Evolutionary conservation across 345 rosid species (phyloP).

Genomic region (Ricinus communis): DNA sequence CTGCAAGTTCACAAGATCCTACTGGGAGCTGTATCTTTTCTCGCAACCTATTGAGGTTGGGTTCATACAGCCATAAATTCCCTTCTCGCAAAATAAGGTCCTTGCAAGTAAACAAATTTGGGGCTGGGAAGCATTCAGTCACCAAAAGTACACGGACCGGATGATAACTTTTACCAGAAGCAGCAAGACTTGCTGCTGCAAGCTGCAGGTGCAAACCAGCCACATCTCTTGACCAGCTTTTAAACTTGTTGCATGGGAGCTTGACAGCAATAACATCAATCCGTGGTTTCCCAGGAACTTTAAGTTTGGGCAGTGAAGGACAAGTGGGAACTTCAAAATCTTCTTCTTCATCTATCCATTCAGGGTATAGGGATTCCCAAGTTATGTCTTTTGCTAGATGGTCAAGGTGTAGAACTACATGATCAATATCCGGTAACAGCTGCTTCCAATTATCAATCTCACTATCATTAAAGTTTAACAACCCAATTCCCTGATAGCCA

Average conservation of each 20-base stretch:
- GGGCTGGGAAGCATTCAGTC: constrained; percentile 71
- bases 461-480: constrained; percentile 60
- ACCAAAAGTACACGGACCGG: constrained; percentile 64
- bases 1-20: constrained; percentile 89
- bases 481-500: constrained; percentile 65
- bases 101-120: constrained; percentile 80
- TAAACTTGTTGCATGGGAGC: constrained; percentile 70
- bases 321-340: constrained; percentile 78
- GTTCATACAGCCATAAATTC: constrained; percentile 74
- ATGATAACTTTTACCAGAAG: constrained; percentile 71
- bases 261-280: constrained; percentile 68
- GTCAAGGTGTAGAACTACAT: constrained; percentile 54
- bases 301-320: constrained; percentile 68
- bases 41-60: constrained; percentile 56
- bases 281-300: constrained; percentile 70
- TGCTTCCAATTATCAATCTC: constrained; percentile 64
- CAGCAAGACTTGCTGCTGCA: constrained; percentile 73
- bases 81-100: constrained; percentile 59
- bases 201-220: constrained; percentile 86
- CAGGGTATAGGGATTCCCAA: constrained; percentile 85
- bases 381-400: constrained; percentile 43
- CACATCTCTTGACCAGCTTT: constrained; percentile 80
- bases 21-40: constrained; percentile 67
- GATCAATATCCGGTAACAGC: constrained; percentile 56
- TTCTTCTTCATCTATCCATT: constrained; percentile 96